Conservation (phyloP, 2,329 filamentous ascomycete genomes). For the Penicillium rolfsii region DNA sequence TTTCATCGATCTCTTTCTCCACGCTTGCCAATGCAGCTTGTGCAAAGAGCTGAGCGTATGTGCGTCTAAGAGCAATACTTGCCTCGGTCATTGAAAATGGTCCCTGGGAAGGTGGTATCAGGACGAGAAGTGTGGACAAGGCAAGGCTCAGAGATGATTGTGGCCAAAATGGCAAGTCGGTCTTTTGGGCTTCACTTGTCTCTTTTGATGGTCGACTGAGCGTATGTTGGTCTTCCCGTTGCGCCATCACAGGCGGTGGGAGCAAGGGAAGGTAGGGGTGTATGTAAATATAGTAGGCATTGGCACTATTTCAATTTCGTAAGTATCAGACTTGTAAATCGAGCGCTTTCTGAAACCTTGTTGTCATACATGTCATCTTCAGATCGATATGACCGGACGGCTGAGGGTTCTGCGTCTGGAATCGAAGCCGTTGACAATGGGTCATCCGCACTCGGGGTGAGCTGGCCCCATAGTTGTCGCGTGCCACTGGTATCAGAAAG, state of each 20-base stretch:
- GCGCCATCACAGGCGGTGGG: constrained; percentile 17
- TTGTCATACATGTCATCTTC: constrained; percentile 29
- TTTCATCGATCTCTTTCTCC: constrained; percentile 23
- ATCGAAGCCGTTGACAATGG: constrained; percentile 6
- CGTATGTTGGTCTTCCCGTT: constrained; percentile 17
- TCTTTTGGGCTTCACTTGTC: constrained; percentile 8
- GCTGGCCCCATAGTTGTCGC: constrained; percentile 18
- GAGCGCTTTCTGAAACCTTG: background rate
- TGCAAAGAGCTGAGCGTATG: constrained; percentile 30
- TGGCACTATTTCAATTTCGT: constrained; percentile 18
- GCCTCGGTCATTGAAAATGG: constrained; percentile 11
- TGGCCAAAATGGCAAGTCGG: constrained; percentile 27
- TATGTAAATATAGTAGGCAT: constrained; percentile 34
- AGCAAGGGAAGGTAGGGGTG: constrained; percentile 33
- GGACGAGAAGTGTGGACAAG: constrained; percentile 27
- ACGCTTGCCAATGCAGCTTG: constrained; percentile 24
- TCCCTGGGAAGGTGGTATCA: constrained; percentile 26
- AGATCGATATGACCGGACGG: constrained; percentile 24
- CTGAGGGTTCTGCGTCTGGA: constrained; percentile 7
- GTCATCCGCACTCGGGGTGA: constrained; percentile 18
- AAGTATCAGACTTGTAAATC: background rate
- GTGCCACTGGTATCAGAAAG: constrained; percentile 15
- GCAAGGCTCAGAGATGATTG: constrained; percentile 27
- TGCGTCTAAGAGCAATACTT: constrained; percentile 17
- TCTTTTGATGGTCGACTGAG: constrained; percentile 8